Conservation (phyloP, 495 filamentous ascomycete genomes). For the Stereocaulon alpinum region DNA sequence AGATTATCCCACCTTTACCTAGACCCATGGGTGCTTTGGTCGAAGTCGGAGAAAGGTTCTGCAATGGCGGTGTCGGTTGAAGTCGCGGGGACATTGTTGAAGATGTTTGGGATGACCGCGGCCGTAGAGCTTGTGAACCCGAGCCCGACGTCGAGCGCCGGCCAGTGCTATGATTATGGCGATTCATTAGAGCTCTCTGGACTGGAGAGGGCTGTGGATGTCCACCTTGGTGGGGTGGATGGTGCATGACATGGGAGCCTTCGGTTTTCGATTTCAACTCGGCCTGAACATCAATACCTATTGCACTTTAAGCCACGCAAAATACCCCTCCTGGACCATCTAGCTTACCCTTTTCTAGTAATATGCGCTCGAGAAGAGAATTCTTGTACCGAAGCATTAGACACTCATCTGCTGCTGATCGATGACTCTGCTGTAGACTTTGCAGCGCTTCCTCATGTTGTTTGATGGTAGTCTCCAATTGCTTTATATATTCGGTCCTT, state of each 20-base stretch:
- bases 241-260: constrained; percentile 57
- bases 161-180: constrained; percentile 46
- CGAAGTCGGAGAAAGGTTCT: constrained; percentile 63
- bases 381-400: constrained; percentile 98
- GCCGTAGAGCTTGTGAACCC: constrained; percentile 34
- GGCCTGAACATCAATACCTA: constrained; percentile 94
- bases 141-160: constrained; percentile 60
- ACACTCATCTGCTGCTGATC: constrained; percentile 92
- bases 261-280: constrained; percentile 83
- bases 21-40: constrained; percentile 60
- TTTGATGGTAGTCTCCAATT: constrained; percentile 94
- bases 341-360: constrained; percentile 79
- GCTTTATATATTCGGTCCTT: constrained; percentile 98
- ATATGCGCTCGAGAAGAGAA: constrained; percentile 84
- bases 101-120: constrained; percentile 24
- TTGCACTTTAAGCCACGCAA: constrained; percentile 15
- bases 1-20: constrained; percentile 58
- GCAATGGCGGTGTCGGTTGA: constrained; percentile 74
- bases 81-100: constrained; percentile 36
- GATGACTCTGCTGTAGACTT: constrained; percentile 85
- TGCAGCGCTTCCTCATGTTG: constrained; percentile 90
- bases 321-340: neutral
- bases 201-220: constrained; percentile 53
- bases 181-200: constrained; percentile 61
- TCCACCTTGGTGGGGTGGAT: constrained; percentile 50